Base-by-base conservation (phyloP, 2,329 filamentous ascomycete genomes). In the Fusarium citri region DNA sequence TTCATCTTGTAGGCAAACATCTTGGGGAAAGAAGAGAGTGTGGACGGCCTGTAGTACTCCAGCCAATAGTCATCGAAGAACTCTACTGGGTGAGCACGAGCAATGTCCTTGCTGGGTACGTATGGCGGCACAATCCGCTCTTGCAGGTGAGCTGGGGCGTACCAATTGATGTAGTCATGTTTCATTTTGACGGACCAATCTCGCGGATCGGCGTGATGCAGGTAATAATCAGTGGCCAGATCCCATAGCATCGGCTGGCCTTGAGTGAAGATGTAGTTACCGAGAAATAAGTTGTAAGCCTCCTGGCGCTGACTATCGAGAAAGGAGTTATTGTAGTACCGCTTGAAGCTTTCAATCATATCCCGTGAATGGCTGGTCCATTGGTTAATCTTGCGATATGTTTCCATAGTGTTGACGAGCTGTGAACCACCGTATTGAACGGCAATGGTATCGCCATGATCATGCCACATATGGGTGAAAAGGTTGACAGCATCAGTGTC, bases 261-360 rank as follows among this genome's bases (percentile, higher is more conserved):
- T 69, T 94, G 90, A 0, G 87, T 83, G 77, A 94, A 98, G 53
- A 94, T 93, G 78, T 99, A 99, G 76, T 98, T 98, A 9, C 96
- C 96, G 2, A 99, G 86, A 76, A 99, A 99, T 12, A 99, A 84
- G 73, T 99, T 99, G 80, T 98, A 98, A 1, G 96, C 96, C 80
- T 99, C 96, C 80, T 99, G 96, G 31, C 96, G 90, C 78, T 99
- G 96, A n/a, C 92, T 94, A 79, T 99, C 96, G 11, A 99, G 87
- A 78, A 99, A 99, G 0, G 95, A 97, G 77, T 99, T 99, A 82
- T 98, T 97, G 80, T 99, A 99, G 79, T 98, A 99, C 28, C 96
- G 89, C 80, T 98, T 99, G 84, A 99, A 98, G 78, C 94, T 97
- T 81, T 99, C 96, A 23, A 99, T 94, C 95, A 99, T 98, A 79